Conservation (phyloP, 2,329 filamentous ascomycete species). For the Venturia asperata region DNA sequence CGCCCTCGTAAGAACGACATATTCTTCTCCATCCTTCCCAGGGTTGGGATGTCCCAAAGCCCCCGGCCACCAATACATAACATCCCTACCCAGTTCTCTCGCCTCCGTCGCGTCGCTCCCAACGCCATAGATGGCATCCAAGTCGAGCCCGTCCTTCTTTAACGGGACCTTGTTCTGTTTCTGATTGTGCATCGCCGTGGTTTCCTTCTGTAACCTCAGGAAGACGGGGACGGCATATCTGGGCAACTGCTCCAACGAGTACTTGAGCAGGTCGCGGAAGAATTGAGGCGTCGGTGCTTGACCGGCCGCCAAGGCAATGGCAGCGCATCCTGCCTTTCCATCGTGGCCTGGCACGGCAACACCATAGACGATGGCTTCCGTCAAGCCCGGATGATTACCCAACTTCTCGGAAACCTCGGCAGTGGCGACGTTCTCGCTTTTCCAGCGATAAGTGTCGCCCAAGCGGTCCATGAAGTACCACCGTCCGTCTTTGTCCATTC, state of each 20-base stretch:
- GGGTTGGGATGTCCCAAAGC: conserved; percentile 30
- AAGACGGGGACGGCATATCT: conserved; percentile 72
- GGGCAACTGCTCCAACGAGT: conserved; percentile 55
- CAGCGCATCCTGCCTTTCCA: conserved; percentile 42
- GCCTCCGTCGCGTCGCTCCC: conserved; percentile 35
- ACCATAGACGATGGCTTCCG: conserved; percentile 44
- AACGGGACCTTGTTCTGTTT: conserved; percentile 73
- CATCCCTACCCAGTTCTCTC: conserved; percentile 35
- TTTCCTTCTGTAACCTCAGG: conserved; percentile 52
- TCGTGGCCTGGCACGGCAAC: conserved; percentile 36
- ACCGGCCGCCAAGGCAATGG: conserved; percentile 49
- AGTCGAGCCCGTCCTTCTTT: conserved; percentile 59
- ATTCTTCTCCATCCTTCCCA: conserved; percentile 38
- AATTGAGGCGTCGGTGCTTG: conserved; percentile 15
- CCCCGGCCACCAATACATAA: conserved; percentile 45
- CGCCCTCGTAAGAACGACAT: conserved; percentile 50
- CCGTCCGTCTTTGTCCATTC: conserved; percentile 37
- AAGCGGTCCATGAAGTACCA: conserved; percentile 45
- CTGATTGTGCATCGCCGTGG: conserved; percentile 63
- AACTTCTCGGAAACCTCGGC: conserved; percentile 42
- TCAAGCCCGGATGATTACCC: conserved; percentile 38
- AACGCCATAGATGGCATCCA: conserved; percentile 37
- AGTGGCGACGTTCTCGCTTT: conserved; percentile 44
- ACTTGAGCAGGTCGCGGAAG: conserved; percentile 52
- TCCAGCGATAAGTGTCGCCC: conserved; percentile 46